Conservation (phyloP, 257 asterid species). For the Fraxinus quadrangulata region DNA sequence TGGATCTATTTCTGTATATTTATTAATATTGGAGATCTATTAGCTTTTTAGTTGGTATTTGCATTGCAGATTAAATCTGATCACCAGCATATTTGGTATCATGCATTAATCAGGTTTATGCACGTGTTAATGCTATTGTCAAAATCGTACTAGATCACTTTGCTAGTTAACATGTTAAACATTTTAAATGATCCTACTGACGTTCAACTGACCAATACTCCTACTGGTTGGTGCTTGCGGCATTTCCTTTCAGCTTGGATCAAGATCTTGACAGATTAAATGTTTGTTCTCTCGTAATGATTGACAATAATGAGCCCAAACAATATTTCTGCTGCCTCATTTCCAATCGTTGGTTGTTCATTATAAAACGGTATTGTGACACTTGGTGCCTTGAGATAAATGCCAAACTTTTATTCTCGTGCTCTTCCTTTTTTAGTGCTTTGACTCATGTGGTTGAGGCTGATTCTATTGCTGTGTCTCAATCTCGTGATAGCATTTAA, state of each 20-base stretch:
- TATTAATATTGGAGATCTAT: background rate
- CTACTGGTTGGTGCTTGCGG: background rate
- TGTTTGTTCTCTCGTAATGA: background rate
- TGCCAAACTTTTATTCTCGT: background rate
- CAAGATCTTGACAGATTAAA: background rate
- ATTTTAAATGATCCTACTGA: background rate
- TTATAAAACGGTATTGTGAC: background rate
- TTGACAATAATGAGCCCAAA: background rate
- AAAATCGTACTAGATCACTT: background rate
- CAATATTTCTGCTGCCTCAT: background rate
- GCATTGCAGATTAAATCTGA: background rate
- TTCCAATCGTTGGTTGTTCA: background rate
- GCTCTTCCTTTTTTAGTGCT: background rate
- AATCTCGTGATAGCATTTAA: background rate
- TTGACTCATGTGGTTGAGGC: background rate
- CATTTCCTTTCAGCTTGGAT: background rate
- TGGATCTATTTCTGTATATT: conserved; percentile 2
- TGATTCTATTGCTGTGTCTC: background rate
- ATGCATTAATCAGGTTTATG: background rate
- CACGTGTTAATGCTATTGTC: background rate
- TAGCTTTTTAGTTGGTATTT: background rate
- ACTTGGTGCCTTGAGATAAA: background rate
- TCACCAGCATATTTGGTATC: background rate
- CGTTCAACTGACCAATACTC: background rate
- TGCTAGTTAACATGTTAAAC: background rate